These are phyloP conservation scores for Neurospora pannonica DNA, from an alignment of 495 filamentous ascomycete species.

Conservation along the genomic window DNA sequence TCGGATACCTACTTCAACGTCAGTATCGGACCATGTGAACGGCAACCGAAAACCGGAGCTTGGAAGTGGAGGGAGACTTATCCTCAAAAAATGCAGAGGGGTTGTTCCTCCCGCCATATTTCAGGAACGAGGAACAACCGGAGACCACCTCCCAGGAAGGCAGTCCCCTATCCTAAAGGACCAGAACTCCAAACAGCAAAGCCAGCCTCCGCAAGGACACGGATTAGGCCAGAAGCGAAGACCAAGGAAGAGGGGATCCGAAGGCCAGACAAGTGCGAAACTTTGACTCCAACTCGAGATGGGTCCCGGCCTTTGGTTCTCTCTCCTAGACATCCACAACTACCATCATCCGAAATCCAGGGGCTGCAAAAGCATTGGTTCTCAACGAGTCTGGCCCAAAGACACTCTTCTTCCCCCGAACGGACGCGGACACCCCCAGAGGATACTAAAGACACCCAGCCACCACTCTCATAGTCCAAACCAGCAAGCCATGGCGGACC, in stretches of 20 bases:
- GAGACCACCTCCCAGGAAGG: conserved; percentile 30
- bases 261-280: conserved; percentile 71
- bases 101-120: conserved; percentile 36
- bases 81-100: conserved; percentile 49
- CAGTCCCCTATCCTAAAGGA: conserved; percentile 25
- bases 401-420: not conserved
- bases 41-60: not conserved
- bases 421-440: not conserved
- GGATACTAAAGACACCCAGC: conserved; percentile 3
- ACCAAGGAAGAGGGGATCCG: conserved; percentile 13
- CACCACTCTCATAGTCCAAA: not conserved
- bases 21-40: not conserved
- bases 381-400: conserved; percentile 6
- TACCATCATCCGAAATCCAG: conserved; percentile 8
- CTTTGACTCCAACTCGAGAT: conserved; percentile 96
- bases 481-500: conserved; percentile 1
- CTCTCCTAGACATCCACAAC: not conserved
- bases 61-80: conserved; percentile 41
- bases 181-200: conserved; percentile 15
- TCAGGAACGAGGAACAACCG: conserved; percentile 33
- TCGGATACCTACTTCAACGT: not conserved
- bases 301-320: conserved; percentile 54
- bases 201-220: conserved; percentile 9
- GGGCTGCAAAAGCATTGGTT: conserved; percentile 6
- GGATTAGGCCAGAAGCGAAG: conserved; percentile 6